Base-by-base conservation (phyloP, 331 rosid species). In the Cucumis variabilis region DNA sequence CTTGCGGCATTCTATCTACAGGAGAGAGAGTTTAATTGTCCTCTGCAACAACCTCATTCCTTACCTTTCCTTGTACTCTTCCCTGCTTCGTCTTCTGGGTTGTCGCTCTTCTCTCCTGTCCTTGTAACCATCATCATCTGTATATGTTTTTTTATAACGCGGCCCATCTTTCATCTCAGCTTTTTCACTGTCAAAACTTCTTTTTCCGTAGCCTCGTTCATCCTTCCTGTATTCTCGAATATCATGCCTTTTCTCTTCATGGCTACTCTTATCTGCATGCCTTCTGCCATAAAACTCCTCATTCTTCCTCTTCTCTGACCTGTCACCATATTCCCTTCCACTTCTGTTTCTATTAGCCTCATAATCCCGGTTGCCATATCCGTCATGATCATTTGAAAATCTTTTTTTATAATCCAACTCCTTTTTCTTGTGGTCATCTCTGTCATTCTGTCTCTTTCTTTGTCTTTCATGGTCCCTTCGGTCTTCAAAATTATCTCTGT, bases 381-480 rank as follows among this genome's bases (percentile, higher is more conserved):
- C 69, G 68, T 66, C 85, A 86, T 88, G 91, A 90, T 88, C 79
- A 50, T 90, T 93, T 11, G 69, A 21, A 23, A 80, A 88, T 86
- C 91, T 91, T 91, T 79, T 94, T 84, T 92, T 86, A 1, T 86
- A 85, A 51, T 86, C 92, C 65, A 62, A 87, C 85, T 89, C 94
- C 71, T 87, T 92, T 87, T 53, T 85, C 81, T 28, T 70, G 82
- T 62, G 44, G 51, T 89, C 94, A 87, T 93, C 91, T 68, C 55
- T 33, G 24, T 88, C 93, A 88, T 92, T 89, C 11, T 71, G 89
- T 87, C 90, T 89, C 85, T 83, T 94, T 77, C 51, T 81, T 13
- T 33, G 88, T 84, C 84, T 90, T 76, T 91, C 98, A 83, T 89
- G 86, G 87, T 92, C 92, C 88, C 89, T 93, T 86, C 60, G 91